phyloP scores from a whole-genome alignment of 768 basidiomycete genomes.

The Gymnopilus junonius region DNA sequence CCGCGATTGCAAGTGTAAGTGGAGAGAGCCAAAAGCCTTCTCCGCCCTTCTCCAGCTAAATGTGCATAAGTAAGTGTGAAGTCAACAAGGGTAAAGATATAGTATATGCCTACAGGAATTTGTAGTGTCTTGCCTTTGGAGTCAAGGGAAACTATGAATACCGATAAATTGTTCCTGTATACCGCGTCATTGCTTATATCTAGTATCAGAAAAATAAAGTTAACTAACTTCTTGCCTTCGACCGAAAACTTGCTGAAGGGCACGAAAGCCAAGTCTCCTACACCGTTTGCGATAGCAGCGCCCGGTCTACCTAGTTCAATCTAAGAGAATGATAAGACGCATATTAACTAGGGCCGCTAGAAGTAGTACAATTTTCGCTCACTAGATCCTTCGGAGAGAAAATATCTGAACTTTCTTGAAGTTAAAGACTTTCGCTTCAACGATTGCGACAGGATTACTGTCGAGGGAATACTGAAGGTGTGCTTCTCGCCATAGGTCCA shows the following conservation, averaged over 20 bases:
- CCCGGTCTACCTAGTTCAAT: conserved; percentile 71
- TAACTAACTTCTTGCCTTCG: conserved; percentile 71
- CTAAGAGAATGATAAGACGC: conserved; percentile 21
- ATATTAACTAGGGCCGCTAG: background rate
- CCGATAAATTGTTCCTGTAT: conserved; percentile 68
- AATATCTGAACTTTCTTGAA: conserved; percentile 60
- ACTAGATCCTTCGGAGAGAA: conserved; percentile 75
- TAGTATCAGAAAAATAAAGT: background rate
- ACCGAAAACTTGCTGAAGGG: conserved; percentile 72
- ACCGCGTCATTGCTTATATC: background rate
- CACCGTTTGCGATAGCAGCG: conserved; percentile 63
- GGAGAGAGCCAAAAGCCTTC: conserved; percentile 81
- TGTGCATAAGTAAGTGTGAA: background rate
- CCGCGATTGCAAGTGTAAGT: conserved; percentile 71
- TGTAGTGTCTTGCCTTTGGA: conserved; percentile 50
- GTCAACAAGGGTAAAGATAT: background rate
- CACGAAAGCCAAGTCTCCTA: conserved; percentile 73
- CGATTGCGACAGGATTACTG: conserved; percentile 20
- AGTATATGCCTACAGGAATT: conserved; percentile 45
- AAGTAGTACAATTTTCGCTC: background rate
- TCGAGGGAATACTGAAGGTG: conserved; percentile 41
- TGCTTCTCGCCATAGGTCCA: conserved; percentile 59
- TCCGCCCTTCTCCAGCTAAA: conserved; percentile 64
- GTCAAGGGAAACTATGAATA: conserved; percentile 65
- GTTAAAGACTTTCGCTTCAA: conserved; percentile 47